Base-by-base conservation (phyloP, 495 filamentous ascomycete genomes). In the Opeltia flavorubescens region DNA sequence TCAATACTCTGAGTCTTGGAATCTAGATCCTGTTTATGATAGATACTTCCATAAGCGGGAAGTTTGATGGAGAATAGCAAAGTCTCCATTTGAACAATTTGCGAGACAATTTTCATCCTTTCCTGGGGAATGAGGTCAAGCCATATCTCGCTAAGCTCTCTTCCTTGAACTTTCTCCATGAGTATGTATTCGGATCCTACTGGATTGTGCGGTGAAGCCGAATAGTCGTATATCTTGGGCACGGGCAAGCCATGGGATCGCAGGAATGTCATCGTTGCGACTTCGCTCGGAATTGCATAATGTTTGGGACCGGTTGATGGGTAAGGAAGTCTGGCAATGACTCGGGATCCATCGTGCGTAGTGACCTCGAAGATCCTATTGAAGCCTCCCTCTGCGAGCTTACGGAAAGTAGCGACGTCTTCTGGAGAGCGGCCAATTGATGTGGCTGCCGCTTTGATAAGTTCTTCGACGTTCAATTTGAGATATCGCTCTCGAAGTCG, bases 221-320 rank as follows among this genome's bases (percentile, higher is more conserved):
- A 65, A 44, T 62, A 63, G 18, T 36, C 54, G 24, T 60, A 50
- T 36, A 65, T 49, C 34, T 57, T 38, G 1, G 60, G 59, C 25
- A 62, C 56, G 7, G 64, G 66, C 2, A 65, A 41, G 51, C 57
- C 49, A 28, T 62, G 35, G 51, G 20, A 17, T 15, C 12, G 24
- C 35, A 66, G 57, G 63, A 64, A 61, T 24, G 58, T 46, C 50
- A 70, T 61, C 4, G 67, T 71, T 17, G 68, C 68, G 13, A 68
- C 66, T 51, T 71, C 67, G 52, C 66, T 70, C 4, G 64, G 65
- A 3, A 60, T 65, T 28, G 59, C 59, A 43, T 62, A 59, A 51
- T 58, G 54, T 46, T 58, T 49, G 39, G 62, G 62, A 23, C 58
- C 59, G 21, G 63, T 59, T 47, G 59, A 57, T 3, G 59, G 56